Conservation (phyloP, 208 protist species). For the Leishmania braziliensis region DNA sequence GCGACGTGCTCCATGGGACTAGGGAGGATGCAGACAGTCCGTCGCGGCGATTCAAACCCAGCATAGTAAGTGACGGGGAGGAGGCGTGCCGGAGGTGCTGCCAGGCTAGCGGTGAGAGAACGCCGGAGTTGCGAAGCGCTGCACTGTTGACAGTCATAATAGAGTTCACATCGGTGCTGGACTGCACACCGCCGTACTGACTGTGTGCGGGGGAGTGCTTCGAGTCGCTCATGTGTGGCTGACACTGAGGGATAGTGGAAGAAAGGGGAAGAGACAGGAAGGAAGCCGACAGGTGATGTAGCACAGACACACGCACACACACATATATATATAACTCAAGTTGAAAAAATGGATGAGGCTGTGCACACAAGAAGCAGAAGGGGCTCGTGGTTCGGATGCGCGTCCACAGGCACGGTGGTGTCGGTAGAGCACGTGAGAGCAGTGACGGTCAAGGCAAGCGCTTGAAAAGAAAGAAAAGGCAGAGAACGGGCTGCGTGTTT, state of each 20-base stretch:
- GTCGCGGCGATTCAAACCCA: constrained; percentile 14
- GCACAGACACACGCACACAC: too few species aligned
- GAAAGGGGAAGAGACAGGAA: not conserved
- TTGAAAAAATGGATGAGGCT: not conserved
- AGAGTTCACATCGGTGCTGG: constrained; percentile 5
- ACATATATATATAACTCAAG: not conserved
- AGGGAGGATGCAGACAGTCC: constrained; percentile 4
- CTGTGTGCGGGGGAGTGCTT: not conserved
- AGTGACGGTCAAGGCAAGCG: not conserved
- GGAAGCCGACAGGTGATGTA: not conserved
- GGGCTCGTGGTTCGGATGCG: not conserved
- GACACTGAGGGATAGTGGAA: not conserved
- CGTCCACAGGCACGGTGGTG: not conserved
- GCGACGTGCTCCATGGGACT: not conserved
- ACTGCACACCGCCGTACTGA: not conserved
- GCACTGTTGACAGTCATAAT: not conserved
- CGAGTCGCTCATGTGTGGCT: constrained; percentile 7
- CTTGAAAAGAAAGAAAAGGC: not conserved
- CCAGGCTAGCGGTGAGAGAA: constrained; percentile 17
- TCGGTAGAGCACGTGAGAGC: not conserved
- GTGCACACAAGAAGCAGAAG: not conserved
- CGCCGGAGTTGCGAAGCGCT: constrained; percentile 13
- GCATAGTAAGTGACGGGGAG: constrained; percentile 1
- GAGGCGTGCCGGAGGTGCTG: not conserved
- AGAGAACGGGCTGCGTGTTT: not conserved